phyloP scores from a whole-genome alignment of 805 yeast species.

The Yamadazyma olivae region DNA sequence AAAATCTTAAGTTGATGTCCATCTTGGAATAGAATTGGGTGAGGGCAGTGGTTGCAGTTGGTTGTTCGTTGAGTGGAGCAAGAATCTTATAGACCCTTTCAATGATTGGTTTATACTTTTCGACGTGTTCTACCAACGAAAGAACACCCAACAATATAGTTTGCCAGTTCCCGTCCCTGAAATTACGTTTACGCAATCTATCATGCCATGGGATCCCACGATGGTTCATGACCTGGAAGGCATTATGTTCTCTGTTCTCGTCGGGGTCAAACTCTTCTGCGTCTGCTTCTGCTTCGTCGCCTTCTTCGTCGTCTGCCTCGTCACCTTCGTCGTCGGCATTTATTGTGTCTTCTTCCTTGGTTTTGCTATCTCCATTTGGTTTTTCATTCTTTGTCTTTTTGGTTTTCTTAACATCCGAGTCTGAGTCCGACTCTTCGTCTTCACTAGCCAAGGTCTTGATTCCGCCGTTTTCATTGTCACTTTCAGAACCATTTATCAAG shows the following conservation, averaged over 20 bases:
- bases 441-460: conserved; percentile 15
- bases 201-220: conserved; percentile 74
- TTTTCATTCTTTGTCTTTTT: conserved; percentile 14
- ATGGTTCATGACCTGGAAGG: conserved; percentile 49
- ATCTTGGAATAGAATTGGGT: conserved; percentile 55
- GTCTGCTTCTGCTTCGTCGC: conserved; percentile 13
- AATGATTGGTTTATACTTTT: conserved; percentile 50
- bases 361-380: conserved; percentile 9
- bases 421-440: conserved; percentile 19
- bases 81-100: conserved; percentile 47
- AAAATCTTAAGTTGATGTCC: conserved; percentile 51
- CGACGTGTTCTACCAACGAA: conserved; percentile 54
- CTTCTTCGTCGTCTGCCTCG: conserved; percentile 16
- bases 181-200: conserved; percentile 67
- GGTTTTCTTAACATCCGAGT: conserved; percentile 14
- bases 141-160: conserved; percentile 71
- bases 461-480: conserved; percentile 18
- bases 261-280: conserved; percentile 18
- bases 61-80: conserved; percentile 54
- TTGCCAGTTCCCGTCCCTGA: conserved; percentile 86
- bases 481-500: conserved; percentile 17
- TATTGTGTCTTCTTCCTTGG: conserved; percentile 9
- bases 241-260: conserved; percentile 34
- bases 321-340: conserved; percentile 20
- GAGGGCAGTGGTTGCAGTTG: conserved; percentile 48